These are phyloP conservation scores for Eucalyptus curtisii DNA, from an alignment of 345 rosid genomes.

Conservation along the genomic window DNA sequence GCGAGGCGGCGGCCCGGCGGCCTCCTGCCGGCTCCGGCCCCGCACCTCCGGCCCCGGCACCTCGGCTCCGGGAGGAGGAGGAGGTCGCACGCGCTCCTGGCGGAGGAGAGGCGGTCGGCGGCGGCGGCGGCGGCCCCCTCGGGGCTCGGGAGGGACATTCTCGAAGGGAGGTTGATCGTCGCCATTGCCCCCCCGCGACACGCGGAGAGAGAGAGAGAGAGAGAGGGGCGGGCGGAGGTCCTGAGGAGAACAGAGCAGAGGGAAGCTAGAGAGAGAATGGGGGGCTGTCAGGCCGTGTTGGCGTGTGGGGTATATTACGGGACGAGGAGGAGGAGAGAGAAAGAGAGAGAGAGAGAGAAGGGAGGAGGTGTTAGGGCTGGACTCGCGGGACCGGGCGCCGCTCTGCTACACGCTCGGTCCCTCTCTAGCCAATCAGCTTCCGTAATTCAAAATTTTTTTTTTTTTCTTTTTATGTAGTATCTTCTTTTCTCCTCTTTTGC, in stretches of 20 bases:
- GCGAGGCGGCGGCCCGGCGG: neutral
- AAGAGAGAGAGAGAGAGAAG: neutral
- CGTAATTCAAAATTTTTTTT: neutral
- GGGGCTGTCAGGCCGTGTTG: neutral
- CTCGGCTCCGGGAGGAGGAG: neutral
- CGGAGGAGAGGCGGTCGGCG: conserved; percentile 19
- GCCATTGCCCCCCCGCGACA: neutral
- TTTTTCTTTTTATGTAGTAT: neutral
- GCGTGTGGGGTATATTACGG: neutral
- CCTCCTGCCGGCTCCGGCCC: neutral
- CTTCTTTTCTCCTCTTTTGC: neutral
- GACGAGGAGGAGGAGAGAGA: neutral
- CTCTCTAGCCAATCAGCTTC: neutral
- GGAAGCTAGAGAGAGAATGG: neutral
- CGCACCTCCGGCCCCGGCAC: neutral
- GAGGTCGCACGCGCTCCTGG: conserved; percentile 7
- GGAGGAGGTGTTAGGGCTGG: neutral
- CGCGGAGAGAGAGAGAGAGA: neutral
- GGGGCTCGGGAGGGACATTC: neutral
- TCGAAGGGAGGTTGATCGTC: neutral
- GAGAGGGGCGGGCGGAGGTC: neutral
- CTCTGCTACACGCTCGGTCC: neutral
- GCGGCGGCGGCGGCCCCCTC: neutral
- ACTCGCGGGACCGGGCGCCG: neutral
- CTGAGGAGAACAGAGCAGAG: neutral